phyloP scores from a whole-genome alignment of 1,284 basidiomycete species.

The Vanrija sp. region DNA sequence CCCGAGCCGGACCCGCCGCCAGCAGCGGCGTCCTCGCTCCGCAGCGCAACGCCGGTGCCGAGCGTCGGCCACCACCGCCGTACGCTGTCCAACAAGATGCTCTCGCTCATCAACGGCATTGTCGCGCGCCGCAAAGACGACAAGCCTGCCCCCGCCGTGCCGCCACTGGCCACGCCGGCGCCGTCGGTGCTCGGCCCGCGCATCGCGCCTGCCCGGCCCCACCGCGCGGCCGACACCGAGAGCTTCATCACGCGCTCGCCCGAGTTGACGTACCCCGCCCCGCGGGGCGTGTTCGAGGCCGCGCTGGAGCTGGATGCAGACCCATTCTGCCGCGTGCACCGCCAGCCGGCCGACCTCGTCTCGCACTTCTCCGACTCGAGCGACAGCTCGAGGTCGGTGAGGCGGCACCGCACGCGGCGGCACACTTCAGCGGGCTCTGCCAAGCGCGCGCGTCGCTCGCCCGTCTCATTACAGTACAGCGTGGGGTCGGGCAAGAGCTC shows the following conservation, averaged over 20 bases:
- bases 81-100: conserved; percentile 26
- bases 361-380: conserved; percentile 17
- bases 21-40: background rate
- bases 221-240: conserved; percentile 31
- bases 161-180: background rate
- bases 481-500: too few species aligned
- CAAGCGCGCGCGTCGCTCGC: too few species aligned
- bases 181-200: background rate
- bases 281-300: too few species aligned
- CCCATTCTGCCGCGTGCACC: too few species aligned
- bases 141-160: background rate
- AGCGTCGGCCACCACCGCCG: conserved; percentile 20
- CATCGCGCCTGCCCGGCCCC: conserved; percentile 21
- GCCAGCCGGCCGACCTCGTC: background rate
- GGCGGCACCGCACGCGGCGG: too few species aligned
- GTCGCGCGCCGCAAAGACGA: conserved; percentile 3
- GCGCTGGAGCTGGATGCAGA: too few species aligned
- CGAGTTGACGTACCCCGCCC: too few species aligned
- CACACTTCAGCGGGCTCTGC: too few species aligned
- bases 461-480: too few species aligned
- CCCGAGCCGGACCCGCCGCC: too few species aligned
- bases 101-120: conserved; percentile 19
- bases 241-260: conserved; percentile 13
- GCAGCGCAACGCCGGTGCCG: background rate
- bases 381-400: background rate